These are phyloP conservation scores for Fusarium tjaetaba DNA, from an alignment of 2,329 filamentous ascomycete genomes.

Conservation along the genomic window DNA sequence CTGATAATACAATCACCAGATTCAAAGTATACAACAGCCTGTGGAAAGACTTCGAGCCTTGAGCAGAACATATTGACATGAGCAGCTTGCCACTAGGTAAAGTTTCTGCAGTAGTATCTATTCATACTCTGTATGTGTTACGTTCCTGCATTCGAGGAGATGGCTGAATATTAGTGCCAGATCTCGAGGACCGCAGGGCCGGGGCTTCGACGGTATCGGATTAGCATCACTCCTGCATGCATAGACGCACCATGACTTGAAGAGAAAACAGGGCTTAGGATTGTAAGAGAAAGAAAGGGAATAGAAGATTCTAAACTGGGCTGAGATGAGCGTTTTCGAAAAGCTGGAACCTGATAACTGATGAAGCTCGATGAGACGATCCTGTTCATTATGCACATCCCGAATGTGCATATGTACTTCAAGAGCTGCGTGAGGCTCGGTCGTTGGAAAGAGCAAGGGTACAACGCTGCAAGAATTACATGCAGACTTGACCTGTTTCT, in stretches of 20 bases:
- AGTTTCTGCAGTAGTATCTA: slow-evolving; percentile 26
- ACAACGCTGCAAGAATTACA: not conserved
- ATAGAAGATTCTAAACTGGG: not conserved
- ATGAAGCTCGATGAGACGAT: slow-evolving; percentile 7
- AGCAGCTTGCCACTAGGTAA: not conserved
- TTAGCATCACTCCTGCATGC: slow-evolving; percentile 9
- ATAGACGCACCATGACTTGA: slow-evolving; percentile 2
- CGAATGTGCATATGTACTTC: not conserved
- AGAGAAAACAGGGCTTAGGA: slow-evolving; percentile 4
- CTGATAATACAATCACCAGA: not conserved
- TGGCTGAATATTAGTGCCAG: slow-evolving; percentile 16
- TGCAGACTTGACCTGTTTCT: not conserved
- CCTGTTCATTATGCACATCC: slow-evolving; percentile 13
- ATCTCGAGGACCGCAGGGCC: slow-evolving; percentile 11
- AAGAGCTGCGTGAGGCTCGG: slow-evolving; percentile 15
- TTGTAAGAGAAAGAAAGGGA: not conserved
- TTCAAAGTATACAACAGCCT: not conserved
- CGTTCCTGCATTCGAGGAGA: slow-evolving; percentile 35
- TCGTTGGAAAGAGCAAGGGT: slow-evolving; percentile 1
- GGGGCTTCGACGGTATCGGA: slow-evolving; percentile 11
- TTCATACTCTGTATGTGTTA: slow-evolving; percentile 31
- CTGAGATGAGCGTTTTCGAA: not conserved
- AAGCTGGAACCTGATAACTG: slow-evolving; percentile 5
- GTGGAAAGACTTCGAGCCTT: not conserved
- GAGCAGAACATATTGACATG: not conserved